Evolutionary conservation across 73 alveolate species (phyloP).

Genomic region (Tetrahymena malaccensis): DNA sequence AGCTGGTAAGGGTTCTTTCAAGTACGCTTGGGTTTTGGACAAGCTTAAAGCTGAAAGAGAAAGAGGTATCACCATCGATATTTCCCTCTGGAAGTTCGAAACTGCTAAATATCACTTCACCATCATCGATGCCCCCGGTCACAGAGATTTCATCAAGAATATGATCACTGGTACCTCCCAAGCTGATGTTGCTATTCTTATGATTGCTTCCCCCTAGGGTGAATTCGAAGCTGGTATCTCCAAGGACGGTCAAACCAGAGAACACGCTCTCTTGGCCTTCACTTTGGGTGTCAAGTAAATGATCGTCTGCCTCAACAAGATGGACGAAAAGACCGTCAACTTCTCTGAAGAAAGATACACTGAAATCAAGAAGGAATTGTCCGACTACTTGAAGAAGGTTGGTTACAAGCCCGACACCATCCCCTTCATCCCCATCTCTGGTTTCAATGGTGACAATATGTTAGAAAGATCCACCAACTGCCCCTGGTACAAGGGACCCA

Average conservation of each 20-base stretch:
- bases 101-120: constrained; percentile 82
- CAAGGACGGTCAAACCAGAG: constrained; percentile 90
- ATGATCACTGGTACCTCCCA: constrained; percentile 93
- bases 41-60: constrained; percentile 91
- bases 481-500: constrained; percentile 96
- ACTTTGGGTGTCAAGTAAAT: constrained; percentile 94
- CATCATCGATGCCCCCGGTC: constrained; percentile 97
- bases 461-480: constrained; percentile 75
- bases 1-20: constrained; percentile 86
- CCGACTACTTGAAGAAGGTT: constrained; percentile 63
- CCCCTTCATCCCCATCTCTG: constrained; percentile 90
- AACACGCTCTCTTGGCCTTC: constrained; percentile 91
- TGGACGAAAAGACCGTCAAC: constrained; percentile 78
- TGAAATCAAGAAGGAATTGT: constrained; percentile 83
- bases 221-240: constrained; percentile 95
- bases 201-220: constrained; percentile 84
- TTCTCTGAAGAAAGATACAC: constrained; percentile 75
- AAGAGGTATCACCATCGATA: constrained; percentile 94
- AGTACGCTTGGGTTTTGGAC: constrained; percentile 94
- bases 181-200: constrained; percentile 89
- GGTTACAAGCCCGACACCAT: constrained; percentile 80
- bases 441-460: constrained; percentile 90
- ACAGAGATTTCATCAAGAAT: constrained; percentile 87
- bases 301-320: constrained; percentile 88
- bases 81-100: constrained; percentile 80